phyloP scores from a whole-genome alignment of 352 stramenopile species.

The Phytophthora tentaculata region DNA sequence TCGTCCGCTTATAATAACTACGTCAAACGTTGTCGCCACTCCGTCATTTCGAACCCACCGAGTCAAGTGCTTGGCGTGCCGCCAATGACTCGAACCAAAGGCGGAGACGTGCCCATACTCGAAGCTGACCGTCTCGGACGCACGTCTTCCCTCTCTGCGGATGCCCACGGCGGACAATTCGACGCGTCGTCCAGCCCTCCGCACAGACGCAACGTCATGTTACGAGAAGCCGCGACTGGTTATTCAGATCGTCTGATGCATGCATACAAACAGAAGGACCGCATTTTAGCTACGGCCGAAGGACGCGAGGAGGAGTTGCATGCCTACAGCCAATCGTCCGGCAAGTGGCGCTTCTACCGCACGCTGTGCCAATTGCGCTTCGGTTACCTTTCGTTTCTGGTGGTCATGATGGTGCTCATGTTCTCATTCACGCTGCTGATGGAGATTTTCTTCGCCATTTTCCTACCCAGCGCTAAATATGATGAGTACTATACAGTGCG shows the following conservation, averaged over 20 bases:
- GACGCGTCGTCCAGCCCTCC: slow-evolving; percentile 20
- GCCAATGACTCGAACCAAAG: slow-evolving; percentile 27
- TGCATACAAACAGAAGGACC: slow-evolving; percentile 47
- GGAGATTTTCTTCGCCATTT: slow-evolving; percentile 89
- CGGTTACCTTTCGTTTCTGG: slow-evolving; percentile 81
- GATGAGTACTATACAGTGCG: slow-evolving; percentile 70
- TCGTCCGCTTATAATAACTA: no score
- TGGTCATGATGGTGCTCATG: slow-evolving; percentile 85
- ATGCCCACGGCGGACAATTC: slow-evolving; percentile 15
- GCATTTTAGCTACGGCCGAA: slow-evolving; percentile 53
- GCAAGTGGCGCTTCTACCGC: slow-evolving; percentile 71
- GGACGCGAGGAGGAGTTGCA: slow-evolving; percentile 64
- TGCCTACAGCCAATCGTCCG: slow-evolving; percentile 48
- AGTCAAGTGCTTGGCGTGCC: not conserved
- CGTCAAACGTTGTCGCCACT: slow-evolving; percentile 12
- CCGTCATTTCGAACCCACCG: slow-evolving; percentile 5
- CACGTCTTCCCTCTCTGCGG: slow-evolving; percentile 33
- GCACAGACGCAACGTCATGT: slow-evolving; percentile 24
- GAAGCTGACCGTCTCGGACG: slow-evolving; percentile 28
- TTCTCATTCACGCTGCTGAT: slow-evolving; percentile 87
- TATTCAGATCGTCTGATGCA: slow-evolving; percentile 34
- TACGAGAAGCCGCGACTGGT: slow-evolving; percentile 26
- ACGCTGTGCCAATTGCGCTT: slow-evolving; percentile 80
- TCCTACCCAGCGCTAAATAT: slow-evolving; percentile 79
- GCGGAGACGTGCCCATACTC: slow-evolving; percentile 40